Conservation (phyloP, 2,329 filamentous ascomycete genomes). For the Monilinia laxa region DNA sequence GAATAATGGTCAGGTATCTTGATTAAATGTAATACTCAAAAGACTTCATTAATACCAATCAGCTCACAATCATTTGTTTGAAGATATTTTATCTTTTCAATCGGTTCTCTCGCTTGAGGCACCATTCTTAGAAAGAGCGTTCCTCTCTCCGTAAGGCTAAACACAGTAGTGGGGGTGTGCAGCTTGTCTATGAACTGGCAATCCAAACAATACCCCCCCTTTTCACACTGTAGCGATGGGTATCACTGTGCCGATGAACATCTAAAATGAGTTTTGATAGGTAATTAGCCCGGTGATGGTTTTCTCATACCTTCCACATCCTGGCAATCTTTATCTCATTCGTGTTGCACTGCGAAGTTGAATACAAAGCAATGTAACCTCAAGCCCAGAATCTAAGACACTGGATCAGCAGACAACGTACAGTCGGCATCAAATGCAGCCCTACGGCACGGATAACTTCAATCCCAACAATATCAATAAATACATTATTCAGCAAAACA, state of each 20-base stretch:
- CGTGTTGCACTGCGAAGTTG: background rate
- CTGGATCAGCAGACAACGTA: background rate
- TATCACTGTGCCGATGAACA: no score
- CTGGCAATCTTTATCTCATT: background rate
- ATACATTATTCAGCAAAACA: background rate
- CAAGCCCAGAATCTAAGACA: no score
- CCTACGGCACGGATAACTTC: background rate
- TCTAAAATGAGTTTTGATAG: no score
- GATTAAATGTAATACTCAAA: background rate
- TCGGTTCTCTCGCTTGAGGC: background rate
- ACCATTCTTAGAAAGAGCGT: background rate
- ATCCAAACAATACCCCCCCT: background rate
- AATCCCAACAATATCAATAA: background rate
- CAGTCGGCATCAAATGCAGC: background rate
- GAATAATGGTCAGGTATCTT: background rate
- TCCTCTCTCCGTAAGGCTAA: no score
- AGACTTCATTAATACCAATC: background rate
- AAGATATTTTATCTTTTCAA: background rate
- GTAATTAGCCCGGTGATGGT: background rate
- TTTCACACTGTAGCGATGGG: background rate
- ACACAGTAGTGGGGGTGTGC: background rate
- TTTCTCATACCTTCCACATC: background rate
- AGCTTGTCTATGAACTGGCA: no score
- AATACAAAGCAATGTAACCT: background rate
- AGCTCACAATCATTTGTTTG: background rate